A percentile compares a stretch with the other conserved stretches of the same genome.
Conservation (phyloP, 257 asterid genomes). For the Ballota nigra region DNA sequence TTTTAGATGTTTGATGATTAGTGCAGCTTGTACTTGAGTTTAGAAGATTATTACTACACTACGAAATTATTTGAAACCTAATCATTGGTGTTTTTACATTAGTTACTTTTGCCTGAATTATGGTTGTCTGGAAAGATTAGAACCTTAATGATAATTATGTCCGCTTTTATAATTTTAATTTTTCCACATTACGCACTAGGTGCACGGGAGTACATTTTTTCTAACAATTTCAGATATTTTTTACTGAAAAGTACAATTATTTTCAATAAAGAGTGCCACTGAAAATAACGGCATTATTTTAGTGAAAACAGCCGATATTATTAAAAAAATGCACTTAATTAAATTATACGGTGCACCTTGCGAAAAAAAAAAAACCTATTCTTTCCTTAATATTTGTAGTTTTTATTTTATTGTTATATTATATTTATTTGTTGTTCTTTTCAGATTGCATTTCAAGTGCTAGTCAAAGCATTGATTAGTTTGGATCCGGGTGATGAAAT, state of each 20-base stretch:
- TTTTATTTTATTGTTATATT: neutral
- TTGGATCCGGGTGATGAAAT: conserved; percentile 65
- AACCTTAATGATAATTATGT: conserved; percentile 46
- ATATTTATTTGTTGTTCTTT: neutral
- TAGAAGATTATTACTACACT: conserved; percentile 7
- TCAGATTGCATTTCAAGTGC: conserved; percentile 83
- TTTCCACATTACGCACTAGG: neutral
- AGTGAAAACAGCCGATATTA: no score
- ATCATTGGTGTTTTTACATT: conserved; percentile 37
- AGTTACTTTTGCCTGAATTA: conserved; percentile 36
- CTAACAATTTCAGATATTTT: no score
- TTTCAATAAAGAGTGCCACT: no score
- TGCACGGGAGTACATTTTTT: no score
- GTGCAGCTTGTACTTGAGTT: conserved; percentile 29
- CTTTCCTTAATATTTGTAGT: neutral
- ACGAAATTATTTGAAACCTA: conserved; percentile 23
- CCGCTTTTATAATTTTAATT: conserved; percentile 21
- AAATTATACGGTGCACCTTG: no score
- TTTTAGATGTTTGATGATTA: conserved; percentile 30
- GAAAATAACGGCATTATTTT: no score
- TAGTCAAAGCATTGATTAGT: conserved; percentile 78
- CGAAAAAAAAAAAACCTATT: no score
- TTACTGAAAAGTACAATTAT: no score
- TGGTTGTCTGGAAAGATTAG: conserved; percentile 33
- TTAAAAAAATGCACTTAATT: no score